phyloP scores from a whole-genome alignment of 148 eudicot genomes.

The Amaranthus palmeri region DNA sequence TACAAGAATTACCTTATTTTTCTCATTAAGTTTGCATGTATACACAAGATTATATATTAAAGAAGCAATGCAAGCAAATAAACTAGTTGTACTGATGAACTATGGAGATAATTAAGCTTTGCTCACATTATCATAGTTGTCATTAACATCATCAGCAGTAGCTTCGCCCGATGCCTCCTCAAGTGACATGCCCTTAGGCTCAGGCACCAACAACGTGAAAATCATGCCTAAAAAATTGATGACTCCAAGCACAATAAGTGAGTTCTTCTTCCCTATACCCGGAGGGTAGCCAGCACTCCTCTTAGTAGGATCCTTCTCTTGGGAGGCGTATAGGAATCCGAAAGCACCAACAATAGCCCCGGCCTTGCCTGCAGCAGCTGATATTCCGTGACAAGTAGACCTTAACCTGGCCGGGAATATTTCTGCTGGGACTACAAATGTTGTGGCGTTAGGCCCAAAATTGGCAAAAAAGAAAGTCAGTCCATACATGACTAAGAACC shows the following conservation, averaged over 20 bases:
- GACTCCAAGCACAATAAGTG: constrained; percentile 52
- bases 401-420: constrained; percentile 79
- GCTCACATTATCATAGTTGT: neutral
- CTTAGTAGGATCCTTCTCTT: constrained; percentile 25
- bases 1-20: too few relatives aligned
- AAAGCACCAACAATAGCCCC: constrained; percentile 77
- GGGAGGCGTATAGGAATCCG: constrained; percentile 63
- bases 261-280: constrained; percentile 54
- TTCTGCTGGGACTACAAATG: constrained; percentile 76
- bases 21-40: too few relatives aligned
- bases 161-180: constrained; percentile 58
- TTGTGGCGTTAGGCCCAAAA: constrained; percentile 80
- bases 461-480: constrained; percentile 79
- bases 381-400: constrained; percentile 85
- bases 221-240: constrained; percentile 48
- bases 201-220: constrained; percentile 70
- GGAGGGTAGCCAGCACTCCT: constrained; percentile 55
- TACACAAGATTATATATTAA: too few relatives aligned
- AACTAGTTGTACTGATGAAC: too few relatives aligned
- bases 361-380: constrained; percentile 70
- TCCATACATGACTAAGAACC: constrained; percentile 60
- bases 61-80: too few relatives aligned
- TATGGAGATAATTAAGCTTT: neutral
- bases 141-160: constrained; percentile 25
- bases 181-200: constrained; percentile 66